These are phyloP conservation scores for Ustilago lituana DNA, from an alignment of 1,284 basidiomycete genomes.

Conservation along the genomic window DNA sequence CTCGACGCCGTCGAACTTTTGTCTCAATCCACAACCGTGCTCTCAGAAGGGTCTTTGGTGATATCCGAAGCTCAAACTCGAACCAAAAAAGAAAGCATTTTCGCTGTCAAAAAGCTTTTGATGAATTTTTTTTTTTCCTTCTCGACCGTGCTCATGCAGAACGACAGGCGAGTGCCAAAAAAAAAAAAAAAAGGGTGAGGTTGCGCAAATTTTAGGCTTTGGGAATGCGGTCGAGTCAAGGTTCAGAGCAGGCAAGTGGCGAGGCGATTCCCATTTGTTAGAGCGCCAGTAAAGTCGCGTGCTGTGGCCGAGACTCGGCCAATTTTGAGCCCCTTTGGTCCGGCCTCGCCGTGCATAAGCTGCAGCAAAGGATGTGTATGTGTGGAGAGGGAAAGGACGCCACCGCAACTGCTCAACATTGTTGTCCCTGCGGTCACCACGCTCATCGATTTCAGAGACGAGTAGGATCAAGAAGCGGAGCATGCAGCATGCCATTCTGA, in stretches of 20 bases:
- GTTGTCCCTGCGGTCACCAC: too few species aligned
- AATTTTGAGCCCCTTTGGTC: background rate
- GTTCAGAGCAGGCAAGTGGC: too few species aligned
- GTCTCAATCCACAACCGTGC: too few species aligned
- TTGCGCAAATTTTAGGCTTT: slow-evolving; percentile 12
- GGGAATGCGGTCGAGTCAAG: slow-evolving; percentile 2
- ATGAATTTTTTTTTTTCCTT: too few species aligned
- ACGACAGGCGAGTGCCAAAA: too few species aligned
- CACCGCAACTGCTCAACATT: too few species aligned
- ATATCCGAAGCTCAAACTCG: background rate
- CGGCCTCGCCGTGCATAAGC: background rate
- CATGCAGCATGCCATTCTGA: slow-evolving; percentile 48
- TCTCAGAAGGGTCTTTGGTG: slow-evolving; percentile 1
- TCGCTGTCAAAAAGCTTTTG: too few species aligned
- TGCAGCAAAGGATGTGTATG: background rate
- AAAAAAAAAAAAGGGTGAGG: slow-evolving; percentile 3
- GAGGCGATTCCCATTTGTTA: too few species aligned
- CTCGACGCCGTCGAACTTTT: background rate
- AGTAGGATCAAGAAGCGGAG: too few species aligned
- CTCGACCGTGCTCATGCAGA: too few species aligned
- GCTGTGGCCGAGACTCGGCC: background rate
- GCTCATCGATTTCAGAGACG: too few species aligned
- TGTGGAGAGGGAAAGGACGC: too few species aligned
- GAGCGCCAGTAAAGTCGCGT: background rate
- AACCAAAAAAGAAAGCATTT: background rate